Base-by-base conservation (phyloP, 2,329 filamentous ascomycete species). In the Aspergillus niger region DNA sequence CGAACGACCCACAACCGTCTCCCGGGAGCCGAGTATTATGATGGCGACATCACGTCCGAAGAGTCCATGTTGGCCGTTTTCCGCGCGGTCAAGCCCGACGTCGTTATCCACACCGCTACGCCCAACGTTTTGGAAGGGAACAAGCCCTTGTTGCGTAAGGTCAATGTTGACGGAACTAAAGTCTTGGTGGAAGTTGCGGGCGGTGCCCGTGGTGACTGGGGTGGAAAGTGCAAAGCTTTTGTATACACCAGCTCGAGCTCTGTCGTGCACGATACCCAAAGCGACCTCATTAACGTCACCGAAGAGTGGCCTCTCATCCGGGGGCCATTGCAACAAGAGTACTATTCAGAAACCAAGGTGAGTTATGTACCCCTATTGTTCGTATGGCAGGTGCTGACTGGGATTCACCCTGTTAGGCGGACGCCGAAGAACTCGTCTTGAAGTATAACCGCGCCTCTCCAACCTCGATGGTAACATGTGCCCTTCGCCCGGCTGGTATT, bases 231-330 rank as follows among this genome's bases (percentile, higher is more conserved):
- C 70, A 91, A 88, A 77, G 91, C 86, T 0, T 87, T 98, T 65
- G 91, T 98, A 50, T 97, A 94, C 78, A 98, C 94, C 17, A 95
- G 91, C 76, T 95, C 90, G 57, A 90, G 91, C 56, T 96, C 92
- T 62, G 89, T 97, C 63, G 82, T 97, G 65, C 89, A 91, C 72
- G 92, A 98, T 77, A 93, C 93, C 68, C 81, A 83, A 63, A 85
- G 80, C 62, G 91, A 97, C 74, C 84, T 96, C 74, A 84, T 88
- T 74, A 93, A 97, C 74, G 92, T 91, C 65, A 89, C 93, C 76
- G 94, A 98, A 82, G 81, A 85, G 50, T 92, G 90, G 83, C 91
- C 91, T 28, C 83, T 90, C 53, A 88, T 95, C 55, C 83, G 86
- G 50, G 91, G 91, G 32, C 84, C 85, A 61, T 78, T 86, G 67